Evolutionary conservation across 2,329 filamentous ascomycete genomes (phyloP).

Genomic region (Mycosphaerella sp.): DNA sequence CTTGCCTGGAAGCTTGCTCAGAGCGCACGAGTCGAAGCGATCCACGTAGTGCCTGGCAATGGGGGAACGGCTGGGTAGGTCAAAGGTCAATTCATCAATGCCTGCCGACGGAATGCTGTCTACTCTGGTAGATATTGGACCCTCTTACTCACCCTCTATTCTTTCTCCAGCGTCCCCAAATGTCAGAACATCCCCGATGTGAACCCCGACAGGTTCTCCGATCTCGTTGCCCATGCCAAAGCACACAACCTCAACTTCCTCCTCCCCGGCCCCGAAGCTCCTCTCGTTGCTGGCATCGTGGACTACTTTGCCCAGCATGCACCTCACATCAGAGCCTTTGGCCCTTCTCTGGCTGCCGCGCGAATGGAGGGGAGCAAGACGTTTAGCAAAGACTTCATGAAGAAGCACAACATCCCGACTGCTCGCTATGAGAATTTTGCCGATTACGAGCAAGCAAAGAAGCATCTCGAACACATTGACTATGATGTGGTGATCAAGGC

Average conservation of each 20-base stretch:
- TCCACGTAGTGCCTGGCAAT: conserved; percentile 68
- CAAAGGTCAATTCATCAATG: conserved; percentile 10
- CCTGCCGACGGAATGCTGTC: neutral
- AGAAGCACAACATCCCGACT: conserved; percentile 80
- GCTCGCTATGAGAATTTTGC: conserved; percentile 82
- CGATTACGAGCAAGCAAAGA: conserved; percentile 33
- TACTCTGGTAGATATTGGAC: neutral
- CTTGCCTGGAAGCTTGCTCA: conserved; percentile 90
- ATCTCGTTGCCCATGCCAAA: conserved; percentile 68
- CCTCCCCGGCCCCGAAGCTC: conserved; percentile 84
- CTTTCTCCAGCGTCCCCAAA: conserved; percentile 28
- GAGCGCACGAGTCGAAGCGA: conserved; percentile 69
- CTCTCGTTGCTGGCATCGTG: conserved; percentile 86
- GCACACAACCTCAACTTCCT: conserved; percentile 72
- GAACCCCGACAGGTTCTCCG: conserved; percentile 68
- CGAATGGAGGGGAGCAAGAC: conserved; percentile 94
- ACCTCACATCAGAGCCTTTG: conserved; percentile 67
- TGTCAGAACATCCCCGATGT: conserved; percentile 59
- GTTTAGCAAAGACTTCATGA: conserved; percentile 98
- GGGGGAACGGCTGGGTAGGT: conserved; percentile 64
- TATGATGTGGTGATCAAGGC: conserved; percentile 91
- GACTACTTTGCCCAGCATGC: conserved; percentile 61
- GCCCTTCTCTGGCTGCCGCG: conserved; percentile 76
- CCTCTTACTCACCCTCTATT: conserved; percentile 5
- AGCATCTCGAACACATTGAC: conserved; percentile 65